Base-by-base conservation (phyloP, 163 green algal genomes). In the Trebouxiophyceae sp. region DNA sequence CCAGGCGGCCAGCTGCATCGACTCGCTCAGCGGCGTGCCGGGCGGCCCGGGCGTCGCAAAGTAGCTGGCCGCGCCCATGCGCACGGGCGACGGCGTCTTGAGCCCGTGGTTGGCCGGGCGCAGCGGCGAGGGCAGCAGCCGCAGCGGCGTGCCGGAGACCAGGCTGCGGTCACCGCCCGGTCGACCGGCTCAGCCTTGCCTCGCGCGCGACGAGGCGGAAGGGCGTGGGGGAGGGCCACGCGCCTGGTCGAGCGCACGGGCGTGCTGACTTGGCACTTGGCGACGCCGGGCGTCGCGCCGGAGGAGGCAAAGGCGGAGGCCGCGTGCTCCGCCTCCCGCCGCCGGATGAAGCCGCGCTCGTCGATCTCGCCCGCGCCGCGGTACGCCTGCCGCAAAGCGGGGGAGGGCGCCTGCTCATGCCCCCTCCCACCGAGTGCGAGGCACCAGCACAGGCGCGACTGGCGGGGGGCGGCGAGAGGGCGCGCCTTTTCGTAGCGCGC, bases 1-100 rank as follows among this genome's bases (percentile, higher is more conserved):
- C 84, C 84, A 90, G 3, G 72, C 54, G 1, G 79, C 64, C 2
- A 75, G 60, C 1, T 70, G 69, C 76, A 90, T 80, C 3, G 77
- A 60, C 33, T 81, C 74, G 3, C 63, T 81, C 26, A 90, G 67
- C 4, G 83, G 83, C 0, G 83, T 90, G 2, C 60, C 63, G 3
- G 66, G 46, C 27, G 61, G 29, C 0, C 56, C n/a, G 32, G 62
- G 39, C 54, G 55, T 57, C 8, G 28, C 28, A 3, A 44, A 61
- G 5, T 59, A 34, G 24, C 60, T 3, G 55, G 57, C 24, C 20
- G 45, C n/a, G 30, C 62, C 60, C 4, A 82, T 60, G 7, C 75
- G 74, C 72, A 82, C 33, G 76, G 75, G 70, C 3, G 70, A 73
- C 16, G 71, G 67, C 24, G 75, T 67, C 26, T 60, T 54, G 34